Conservation (phyloP, 305 asterid genomes). For the Fraxinus sp. region DNA sequence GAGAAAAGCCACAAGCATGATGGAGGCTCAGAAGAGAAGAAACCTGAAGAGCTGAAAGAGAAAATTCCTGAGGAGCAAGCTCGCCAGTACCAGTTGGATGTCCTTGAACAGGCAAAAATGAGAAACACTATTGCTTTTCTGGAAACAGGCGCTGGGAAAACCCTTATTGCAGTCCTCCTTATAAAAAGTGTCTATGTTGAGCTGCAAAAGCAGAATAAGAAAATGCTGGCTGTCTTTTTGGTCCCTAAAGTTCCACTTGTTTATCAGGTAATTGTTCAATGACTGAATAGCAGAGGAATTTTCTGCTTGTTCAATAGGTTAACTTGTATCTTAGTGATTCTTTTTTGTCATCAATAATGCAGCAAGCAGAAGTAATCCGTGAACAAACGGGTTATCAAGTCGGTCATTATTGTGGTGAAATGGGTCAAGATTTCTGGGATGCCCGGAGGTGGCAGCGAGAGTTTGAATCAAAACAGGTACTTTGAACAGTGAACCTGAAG, state of each 20-base stretch:
- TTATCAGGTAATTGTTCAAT: constrained; percentile 67
- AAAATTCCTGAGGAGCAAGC: constrained; percentile 81
- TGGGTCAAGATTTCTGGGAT: constrained; percentile 99
- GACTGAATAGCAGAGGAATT: constrained; percentile 11
- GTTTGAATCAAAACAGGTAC: constrained; percentile 93
- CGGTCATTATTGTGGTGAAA: constrained; percentile 99
- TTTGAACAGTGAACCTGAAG: constrained; percentile 12
- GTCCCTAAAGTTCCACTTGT: constrained; percentile 99
- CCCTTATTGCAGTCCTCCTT: constrained; percentile 92
- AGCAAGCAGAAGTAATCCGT: constrained; percentile 99
- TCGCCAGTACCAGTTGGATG: constrained; percentile 96
- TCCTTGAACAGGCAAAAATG: constrained; percentile 91
- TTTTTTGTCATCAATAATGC: constrained; percentile 26
- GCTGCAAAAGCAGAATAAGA: constrained; percentile 64
- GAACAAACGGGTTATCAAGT: constrained; percentile 87
- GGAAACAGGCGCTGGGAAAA: constrained; percentile 98
- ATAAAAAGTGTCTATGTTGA: constrained; percentile 73
- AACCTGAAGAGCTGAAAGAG: constrained; percentile 51
- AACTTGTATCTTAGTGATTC: constrained; percentile 18
- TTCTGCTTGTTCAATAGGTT: constrained; percentile 18
- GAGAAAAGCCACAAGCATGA: constrained; percentile 38
- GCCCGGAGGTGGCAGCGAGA: constrained; percentile 97
- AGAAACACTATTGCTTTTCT: constrained; percentile 93
- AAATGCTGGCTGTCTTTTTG: constrained; percentile 88
- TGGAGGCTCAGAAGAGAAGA: constrained; percentile 46